Conservation (phyloP, 371 early-diverging fungal species). For the Rhizomucor pusillus region DNA sequence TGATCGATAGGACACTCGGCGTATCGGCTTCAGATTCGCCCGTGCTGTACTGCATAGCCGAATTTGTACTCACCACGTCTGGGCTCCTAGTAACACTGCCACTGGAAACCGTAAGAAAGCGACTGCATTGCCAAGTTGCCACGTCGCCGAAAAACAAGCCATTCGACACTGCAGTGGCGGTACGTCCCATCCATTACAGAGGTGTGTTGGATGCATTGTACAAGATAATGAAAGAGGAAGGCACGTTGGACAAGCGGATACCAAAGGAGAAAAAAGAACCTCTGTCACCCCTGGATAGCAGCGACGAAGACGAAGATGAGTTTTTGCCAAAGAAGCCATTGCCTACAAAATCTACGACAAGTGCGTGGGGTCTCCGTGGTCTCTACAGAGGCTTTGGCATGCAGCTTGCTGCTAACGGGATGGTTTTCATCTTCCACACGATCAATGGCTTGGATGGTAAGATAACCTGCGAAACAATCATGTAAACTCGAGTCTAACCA, state of each 20-base stretch:
- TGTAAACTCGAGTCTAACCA: too few species aligned
- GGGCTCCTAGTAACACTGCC: conserved; percentile 79
- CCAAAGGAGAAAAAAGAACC: conserved; percentile 12
- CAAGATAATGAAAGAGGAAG: conserved; percentile 87
- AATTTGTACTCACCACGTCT: conserved; percentile 60
- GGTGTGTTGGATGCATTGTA: conserved; percentile 80
- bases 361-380: conserved; percentile 66
- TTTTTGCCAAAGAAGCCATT: conserved; percentile 4
- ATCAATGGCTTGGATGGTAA: conserved; percentile 54
- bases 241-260: conserved; percentile 33
- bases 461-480: too few species aligned
- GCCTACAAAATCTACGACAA: conserved; percentile 19
- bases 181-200: conserved; percentile 79
- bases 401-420: conserved; percentile 62
- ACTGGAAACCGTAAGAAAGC: conserved; percentile 81
- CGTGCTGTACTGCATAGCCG: conserved; percentile 59
- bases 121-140: conserved; percentile 77
- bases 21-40: conserved; percentile 67
- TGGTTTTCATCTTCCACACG: conserved; percentile 56
- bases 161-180: conserved; percentile 73
- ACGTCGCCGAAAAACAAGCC: conserved; percentile 17
- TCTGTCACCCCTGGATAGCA: neutral
- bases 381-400: conserved; percentile 79
- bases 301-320: conserved; percentile 23
- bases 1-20: conserved; percentile 67